Conservation (phyloP, 306 rosid species). For the Calophaca sinica region DNA sequence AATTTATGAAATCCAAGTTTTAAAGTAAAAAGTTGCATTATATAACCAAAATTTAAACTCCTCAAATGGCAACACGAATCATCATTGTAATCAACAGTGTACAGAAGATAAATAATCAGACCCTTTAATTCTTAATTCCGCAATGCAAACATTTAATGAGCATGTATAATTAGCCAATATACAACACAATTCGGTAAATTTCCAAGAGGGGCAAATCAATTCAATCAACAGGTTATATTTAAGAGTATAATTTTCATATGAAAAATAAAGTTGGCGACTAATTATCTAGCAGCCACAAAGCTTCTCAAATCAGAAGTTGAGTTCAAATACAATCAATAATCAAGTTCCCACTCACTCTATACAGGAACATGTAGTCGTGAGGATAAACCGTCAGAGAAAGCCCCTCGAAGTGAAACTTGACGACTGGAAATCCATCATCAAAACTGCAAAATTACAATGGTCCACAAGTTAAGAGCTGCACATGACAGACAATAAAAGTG, state of each 20-base stretch:
- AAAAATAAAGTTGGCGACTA: constrained; percentile 24
- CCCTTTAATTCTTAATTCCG: neutral
- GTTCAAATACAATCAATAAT: constrained; percentile 23
- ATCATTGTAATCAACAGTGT: constrained; percentile 1
- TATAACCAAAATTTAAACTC: neutral
- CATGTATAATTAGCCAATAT: neutral
- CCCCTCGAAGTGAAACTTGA: constrained; percentile 65
- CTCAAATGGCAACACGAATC: neutral
- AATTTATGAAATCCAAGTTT: constrained; percentile 12
- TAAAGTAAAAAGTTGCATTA: neutral
- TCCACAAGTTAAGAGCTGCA: constrained; percentile 38
- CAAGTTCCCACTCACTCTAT: constrained; percentile 51
- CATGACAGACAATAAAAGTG: constrained; percentile 17
- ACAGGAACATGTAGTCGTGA: constrained; percentile 72
- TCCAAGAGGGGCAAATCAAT: neutral
- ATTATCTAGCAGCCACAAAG: constrained; percentile 31
- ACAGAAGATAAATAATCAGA: neutral
- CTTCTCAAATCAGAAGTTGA: constrained; percentile 14
- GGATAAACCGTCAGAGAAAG: constrained; percentile 66
- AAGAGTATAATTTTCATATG: constrained; percentile 10
- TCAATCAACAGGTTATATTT: constrained; percentile 20
- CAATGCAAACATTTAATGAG: constrained; percentile 4
- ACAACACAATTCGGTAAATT: constrained; percentile 16
- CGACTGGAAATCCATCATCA: constrained; percentile 72
- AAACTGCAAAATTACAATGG: constrained; percentile 58